Conservation (phyloP, 108 stramenopile species). For the Skeletonema potamos region DNA sequence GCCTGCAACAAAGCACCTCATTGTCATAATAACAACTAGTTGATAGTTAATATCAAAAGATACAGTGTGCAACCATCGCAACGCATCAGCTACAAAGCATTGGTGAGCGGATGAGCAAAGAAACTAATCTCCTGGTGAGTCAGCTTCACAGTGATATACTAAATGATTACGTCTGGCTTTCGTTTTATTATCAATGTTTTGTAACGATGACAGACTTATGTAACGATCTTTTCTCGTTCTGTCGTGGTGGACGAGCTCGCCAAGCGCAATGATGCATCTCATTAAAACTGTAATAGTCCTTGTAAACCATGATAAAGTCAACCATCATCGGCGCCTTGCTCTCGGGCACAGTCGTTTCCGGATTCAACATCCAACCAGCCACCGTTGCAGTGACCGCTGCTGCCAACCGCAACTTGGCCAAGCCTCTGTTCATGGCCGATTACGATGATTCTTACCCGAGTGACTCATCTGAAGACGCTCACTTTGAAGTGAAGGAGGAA, state of each 20-base stretch:
- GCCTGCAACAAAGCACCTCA: too few relatives aligned
- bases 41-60: too few relatives aligned
- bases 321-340: constrained; percentile 4
- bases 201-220: neutral
- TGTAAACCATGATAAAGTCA: neutral
- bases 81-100: too few relatives aligned
- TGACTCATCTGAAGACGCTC: constrained; percentile 64
- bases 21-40: too few relatives aligned
- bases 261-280: neutral
- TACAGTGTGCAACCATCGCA: too few relatives aligned
- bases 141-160: neutral
- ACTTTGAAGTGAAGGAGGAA: constrained; percentile 51
- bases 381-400: neutral
- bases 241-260: too few relatives aligned
- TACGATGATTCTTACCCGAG: constrained; percentile 59
- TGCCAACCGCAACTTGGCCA: neutral
- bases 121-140: neutral
- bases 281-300: neutral
- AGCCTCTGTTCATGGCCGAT: constrained; percentile 38
- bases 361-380: neutral
- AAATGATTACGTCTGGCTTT: neutral
- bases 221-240: too few relatives aligned
- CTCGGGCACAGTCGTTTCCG: constrained; percentile 1
- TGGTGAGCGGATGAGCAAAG: too few relatives aligned
- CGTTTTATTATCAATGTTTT: neutral